Evolutionary conservation across 2,329 filamentous ascomycete species (phyloP), one percentile per base, ranked within the genome.

Genomic region (Fusarium sp.): DNA sequence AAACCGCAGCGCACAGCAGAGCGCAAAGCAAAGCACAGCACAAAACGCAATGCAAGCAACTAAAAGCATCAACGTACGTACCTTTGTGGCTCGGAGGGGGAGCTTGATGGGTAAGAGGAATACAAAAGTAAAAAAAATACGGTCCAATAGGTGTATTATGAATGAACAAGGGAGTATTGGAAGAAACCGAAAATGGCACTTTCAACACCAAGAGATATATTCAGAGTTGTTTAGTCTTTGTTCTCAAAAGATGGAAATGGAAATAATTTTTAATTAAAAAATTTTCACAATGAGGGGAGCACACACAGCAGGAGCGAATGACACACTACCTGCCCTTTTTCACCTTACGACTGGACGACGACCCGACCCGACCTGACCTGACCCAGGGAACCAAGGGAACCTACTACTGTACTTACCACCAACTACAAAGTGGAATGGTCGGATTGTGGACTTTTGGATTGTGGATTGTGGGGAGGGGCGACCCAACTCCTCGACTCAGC

Each of bases 201-300:
- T 53, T 54, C 57, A 66, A 69, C 62, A 56, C 60, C 62, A 56
- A 53, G 37, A 55, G 20, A 70, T 59, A 37, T 60, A 50, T 62
- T 68, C 47, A 48, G 60, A 53, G 51, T 47, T 55, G 63, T 68
- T 71, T 55, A 34, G 50, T 67, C 68, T 59, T 71, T 65, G 59
- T 65, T 63, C 47, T 49, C 51, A 61, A 67, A 61, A 55, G 41
- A 51, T 43, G 55, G 58, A 53, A 69, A 65, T 64, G 53, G 68
- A 62, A 68, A 51, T 64, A 63, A 49, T 68, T 56, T 68, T 61
- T 37, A 47, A 62, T 71, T 61, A 71, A 75, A 74, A 75, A 55
- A 1, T 72, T 74, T 75, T 69, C 71, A 63, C 73, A 75, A 72
- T 71, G 73, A 74, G 73, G 73, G 72, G 71, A 73, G 68, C 53